Evolutionary conservation across 1,139 yeast species (phyloP), one percentile per base, ranked within the genome.

Genomic region (Yamadazyma oceani): DNA sequence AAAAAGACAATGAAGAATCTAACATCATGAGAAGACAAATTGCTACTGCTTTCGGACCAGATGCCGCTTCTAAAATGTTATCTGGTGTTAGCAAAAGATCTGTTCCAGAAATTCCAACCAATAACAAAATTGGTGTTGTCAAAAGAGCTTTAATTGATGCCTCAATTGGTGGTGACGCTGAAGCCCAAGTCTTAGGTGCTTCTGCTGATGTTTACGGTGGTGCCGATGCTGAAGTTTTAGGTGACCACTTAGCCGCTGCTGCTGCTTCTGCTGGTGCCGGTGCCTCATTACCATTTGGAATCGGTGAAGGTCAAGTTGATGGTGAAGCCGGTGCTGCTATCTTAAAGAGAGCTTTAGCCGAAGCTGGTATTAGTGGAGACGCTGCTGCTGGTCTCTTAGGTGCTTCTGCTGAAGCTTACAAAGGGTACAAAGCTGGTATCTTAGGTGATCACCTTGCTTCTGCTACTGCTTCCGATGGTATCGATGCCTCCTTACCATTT

Each of bases 21-120:
- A 41, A 32, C 21, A 26, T 44, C 21, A 36, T 43, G 43, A 39
- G 39, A 40, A 43, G 50, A 44, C 44, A 44, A 45, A 25, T 48
- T 15, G 24, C 24, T 29, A 24, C 42, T 34, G 50, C 48, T 35
- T 46, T 46, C 26, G 51, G 44, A 31, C 38, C 35, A 14, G 38
- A 37, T 11, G 47, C 40, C 34, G 45, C 43, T 31, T 12, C 32
- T 27, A 37, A 38, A 16, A 40, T 43, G 37, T 41, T 43, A 34
- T 32, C 35, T 30, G 47, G 42, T 34, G 27, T 41, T 14, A 28
- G 30, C 24, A 43, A 42, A 37, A 41, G 42, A 40, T 41, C 38
- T 19, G 37, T 26, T 10, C 31, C 31, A n/a, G 36, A 34, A 24
- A 16, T 26, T 14, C 36, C 41, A 26, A 30, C 41, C 15, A 34